Conservation (phyloP, 257 asterid genomes). For the Ophiorrhiza pumila region DNA sequence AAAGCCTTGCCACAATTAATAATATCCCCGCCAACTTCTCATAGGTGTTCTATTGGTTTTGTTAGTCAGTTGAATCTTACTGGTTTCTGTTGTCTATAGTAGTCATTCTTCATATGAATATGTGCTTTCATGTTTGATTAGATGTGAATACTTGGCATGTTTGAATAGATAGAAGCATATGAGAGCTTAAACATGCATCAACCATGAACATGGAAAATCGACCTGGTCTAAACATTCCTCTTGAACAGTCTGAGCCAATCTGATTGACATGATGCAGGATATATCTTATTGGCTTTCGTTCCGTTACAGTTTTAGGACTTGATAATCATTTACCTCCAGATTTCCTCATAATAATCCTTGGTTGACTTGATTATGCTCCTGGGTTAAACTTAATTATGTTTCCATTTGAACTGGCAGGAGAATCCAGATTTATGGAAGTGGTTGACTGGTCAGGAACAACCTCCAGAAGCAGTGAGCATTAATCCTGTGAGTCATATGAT, state of each 20-base stretch:
- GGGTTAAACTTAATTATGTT: background rate
- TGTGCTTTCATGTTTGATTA: background rate
- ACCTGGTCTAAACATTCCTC: background rate
- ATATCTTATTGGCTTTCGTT: background rate
- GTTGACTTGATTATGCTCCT: background rate
- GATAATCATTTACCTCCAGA: background rate
- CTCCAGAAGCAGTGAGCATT: constrained; percentile 61
- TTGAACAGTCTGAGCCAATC: background rate
- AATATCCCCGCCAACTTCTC: background rate
- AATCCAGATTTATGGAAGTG: constrained; percentile 96
- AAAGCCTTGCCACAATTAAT: background rate
- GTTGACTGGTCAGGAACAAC: constrained; percentile 81
- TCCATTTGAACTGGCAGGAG: constrained; percentile 49
- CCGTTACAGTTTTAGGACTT: background rate
- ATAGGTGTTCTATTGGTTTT: background rate
- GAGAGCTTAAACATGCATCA: background rate
- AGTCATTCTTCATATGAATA: background rate
- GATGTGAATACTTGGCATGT: background rate
- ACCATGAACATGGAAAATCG: background rate
- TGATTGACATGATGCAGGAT: background rate
- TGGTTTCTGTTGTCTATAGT: background rate
- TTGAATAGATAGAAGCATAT: background rate
- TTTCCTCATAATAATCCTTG: background rate
- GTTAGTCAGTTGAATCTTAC: background rate
- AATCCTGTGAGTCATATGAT: constrained; percentile 62